Percentiles rank a stretch among this genome's conserved stretches.
These are phyloP conservation scores for Cryptococcus jaspeensis DNA, from an alignment of 1,284 basidiomycete genomes.

Conservation along the genomic window DNA sequence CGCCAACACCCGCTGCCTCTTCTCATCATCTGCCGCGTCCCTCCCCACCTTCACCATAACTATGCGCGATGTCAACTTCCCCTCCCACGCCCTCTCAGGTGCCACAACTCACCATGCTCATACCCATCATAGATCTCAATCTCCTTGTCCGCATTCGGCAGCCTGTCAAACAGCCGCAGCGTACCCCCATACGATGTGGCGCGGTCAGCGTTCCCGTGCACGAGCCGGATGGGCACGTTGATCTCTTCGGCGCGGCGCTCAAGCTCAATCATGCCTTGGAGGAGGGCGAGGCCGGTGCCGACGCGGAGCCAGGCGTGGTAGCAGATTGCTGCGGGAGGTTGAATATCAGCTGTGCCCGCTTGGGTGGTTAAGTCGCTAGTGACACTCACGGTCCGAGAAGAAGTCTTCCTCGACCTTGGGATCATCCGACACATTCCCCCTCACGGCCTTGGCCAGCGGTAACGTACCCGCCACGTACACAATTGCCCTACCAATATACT, in stretches of 20 bases:
- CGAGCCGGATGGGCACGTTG: constrained; percentile 51
- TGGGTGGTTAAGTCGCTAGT: background rate
- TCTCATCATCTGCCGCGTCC: constrained; percentile 50
- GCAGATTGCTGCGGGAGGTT: constrained; percentile 40
- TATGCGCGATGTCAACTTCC: constrained; percentile 14
- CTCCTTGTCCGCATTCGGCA: constrained; percentile 51
- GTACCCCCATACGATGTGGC: constrained; percentile 53
- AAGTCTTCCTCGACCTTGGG: constrained; percentile 54
- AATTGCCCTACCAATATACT: constrained; percentile 48
- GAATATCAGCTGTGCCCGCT: constrained; percentile 19
- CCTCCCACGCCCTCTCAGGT: background rate
- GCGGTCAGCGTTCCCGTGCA: constrained; percentile 55
- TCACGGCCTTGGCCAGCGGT: constrained; percentile 52
- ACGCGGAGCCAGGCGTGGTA: constrained; percentile 56
- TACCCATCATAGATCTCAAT: constrained; percentile 55
- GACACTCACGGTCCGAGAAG: constrained; percentile 48
- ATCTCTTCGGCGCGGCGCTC: constrained; percentile 45
- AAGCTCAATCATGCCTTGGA: constrained; percentile 52
- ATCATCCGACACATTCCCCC: constrained; percentile 57
- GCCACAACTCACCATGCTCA: constrained; percentile 52
- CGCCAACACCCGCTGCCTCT: constrained; percentile 48
- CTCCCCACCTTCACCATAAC: constrained; percentile 51
- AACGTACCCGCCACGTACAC: constrained; percentile 51
- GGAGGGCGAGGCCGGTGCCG: constrained; percentile 53
- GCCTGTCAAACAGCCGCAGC: constrained; percentile 48